These are phyloP conservation scores for Debaryomyces maramus DNA, from an alignment of 805 yeast species.

Conservation along the genomic window DNA sequence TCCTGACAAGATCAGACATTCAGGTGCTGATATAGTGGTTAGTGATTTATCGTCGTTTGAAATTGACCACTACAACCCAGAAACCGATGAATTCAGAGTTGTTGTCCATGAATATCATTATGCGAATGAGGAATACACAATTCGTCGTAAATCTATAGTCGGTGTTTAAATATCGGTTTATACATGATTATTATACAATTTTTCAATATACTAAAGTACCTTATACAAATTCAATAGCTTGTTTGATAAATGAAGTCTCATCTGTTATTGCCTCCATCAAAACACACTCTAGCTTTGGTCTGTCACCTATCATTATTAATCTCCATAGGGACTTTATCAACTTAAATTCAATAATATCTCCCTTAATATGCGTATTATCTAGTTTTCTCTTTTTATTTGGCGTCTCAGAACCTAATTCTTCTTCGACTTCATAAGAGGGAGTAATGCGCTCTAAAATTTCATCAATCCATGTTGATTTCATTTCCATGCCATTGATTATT, in stretches of 20 bases:
- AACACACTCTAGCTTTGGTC: constrained; percentile 28
- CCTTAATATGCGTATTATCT: constrained; percentile 14
- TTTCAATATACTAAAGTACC: neutral
- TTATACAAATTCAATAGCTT: constrained; percentile 10
- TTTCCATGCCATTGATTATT: constrained; percentile 33
- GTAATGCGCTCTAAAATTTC: constrained; percentile 22
- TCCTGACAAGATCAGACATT: constrained; percentile 25
- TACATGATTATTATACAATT: neutral
- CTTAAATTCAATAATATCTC: constrained; percentile 45
- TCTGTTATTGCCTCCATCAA: constrained; percentile 32
- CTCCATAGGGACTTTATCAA: constrained; percentile 47
- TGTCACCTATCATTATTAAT: constrained; percentile 22
- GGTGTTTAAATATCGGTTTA: neutral
- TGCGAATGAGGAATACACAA: constrained; percentile 33
- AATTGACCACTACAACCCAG: constrained; percentile 25
- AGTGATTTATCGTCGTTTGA: constrained; percentile 25
- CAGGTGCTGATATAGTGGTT: constrained; percentile 33
- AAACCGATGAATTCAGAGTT: constrained; percentile 36
- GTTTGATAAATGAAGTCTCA: constrained; percentile 9
- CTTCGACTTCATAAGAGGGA: neutral
- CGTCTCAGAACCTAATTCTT: constrained; percentile 1
- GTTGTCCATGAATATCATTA: constrained; percentile 32
- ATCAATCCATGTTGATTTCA: constrained; percentile 34
- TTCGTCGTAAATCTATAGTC: constrained; percentile 6
- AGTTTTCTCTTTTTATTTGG: constrained; percentile 13